phyloP scores from a whole-genome alignment of 331 rosid genomes.

The Acacia pycnantha region DNA sequence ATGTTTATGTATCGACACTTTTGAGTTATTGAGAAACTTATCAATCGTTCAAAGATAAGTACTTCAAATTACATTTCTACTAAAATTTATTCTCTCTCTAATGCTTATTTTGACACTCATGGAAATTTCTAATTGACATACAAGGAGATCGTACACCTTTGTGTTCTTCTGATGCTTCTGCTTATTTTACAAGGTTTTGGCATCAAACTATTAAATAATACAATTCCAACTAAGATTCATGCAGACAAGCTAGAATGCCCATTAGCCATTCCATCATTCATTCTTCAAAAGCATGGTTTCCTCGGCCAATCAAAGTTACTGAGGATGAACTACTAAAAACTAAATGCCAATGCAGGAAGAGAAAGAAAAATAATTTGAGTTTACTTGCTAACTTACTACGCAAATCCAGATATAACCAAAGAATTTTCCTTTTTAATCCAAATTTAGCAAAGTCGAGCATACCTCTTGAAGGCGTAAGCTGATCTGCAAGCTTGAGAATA shows the following conservation, averaged over 20 bases:
- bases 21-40: background rate
- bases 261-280: background rate
- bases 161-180: background rate
- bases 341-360: background rate
- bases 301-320: background rate
- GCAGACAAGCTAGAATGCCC: background rate
- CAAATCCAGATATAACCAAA: constrained; percentile 4
- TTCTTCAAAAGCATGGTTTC: background rate
- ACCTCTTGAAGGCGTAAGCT: constrained; percentile 30
- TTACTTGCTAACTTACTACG: constrained; percentile 22
- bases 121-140: background rate
- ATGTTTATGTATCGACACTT: background rate
- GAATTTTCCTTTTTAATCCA: constrained; percentile 8
- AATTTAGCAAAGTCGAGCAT: constrained; percentile 28
- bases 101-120: background rate
- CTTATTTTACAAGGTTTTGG: background rate
- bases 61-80: background rate
- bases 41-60: background rate
- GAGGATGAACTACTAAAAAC: background rate
- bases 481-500: constrained; percentile 30
- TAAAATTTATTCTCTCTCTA: background rate
- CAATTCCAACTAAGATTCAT: background rate
- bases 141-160: background rate
- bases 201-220: background rate
- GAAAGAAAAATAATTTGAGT: background rate